Percentiles rank a stretch among this genome's conserved stretches.
Evolutionary conservation across 257 asterid genomes (phyloP).

Genomic region (Craterostigma plantagineum): DNA sequence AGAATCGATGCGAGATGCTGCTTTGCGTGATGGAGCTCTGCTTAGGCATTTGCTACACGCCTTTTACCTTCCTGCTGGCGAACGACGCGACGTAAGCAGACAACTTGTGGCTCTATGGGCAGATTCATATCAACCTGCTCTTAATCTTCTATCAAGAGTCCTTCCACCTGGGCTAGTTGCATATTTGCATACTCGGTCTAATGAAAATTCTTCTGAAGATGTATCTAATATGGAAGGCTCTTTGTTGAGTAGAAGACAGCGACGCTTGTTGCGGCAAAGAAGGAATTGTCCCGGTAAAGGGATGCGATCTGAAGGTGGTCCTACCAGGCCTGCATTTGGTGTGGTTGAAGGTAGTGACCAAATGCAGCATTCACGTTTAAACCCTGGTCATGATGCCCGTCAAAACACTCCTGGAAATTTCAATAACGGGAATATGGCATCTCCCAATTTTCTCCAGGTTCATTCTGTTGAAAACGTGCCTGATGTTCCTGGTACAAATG

Average conservation of each 20-base stretch:
- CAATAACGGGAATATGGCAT: conserved; percentile 22
- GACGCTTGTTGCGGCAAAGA: conserved; percentile 77
- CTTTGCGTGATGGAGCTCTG: conserved; percentile 95
- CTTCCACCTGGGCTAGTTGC: conserved; percentile 99
- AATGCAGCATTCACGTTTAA: conserved; percentile 22
- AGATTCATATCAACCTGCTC: conserved; percentile 97
- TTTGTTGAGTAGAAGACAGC: conserved; percentile 73
- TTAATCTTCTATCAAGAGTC: conserved; percentile 83
- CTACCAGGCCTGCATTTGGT: conserved; percentile 23
- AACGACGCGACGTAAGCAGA: conserved; percentile 88
- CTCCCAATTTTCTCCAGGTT: conserved; percentile 20
- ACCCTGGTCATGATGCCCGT: conserved; percentile 20
- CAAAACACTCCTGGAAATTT: conserved; percentile 31
- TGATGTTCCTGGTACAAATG: conserved; percentile 25
- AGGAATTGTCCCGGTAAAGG: conserved; percentile 56
- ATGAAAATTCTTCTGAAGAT: conserved; percentile 46
- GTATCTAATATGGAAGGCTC: conserved; percentile 50
- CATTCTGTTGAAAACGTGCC: conserved; percentile 27
- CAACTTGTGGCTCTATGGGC: conserved; percentile 99
- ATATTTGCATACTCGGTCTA: conserved; percentile 67
- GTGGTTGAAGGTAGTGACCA: conserved; percentile 39
- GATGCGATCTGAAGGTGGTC: conserved; percentile 40
- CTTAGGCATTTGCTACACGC: conserved; percentile 93
- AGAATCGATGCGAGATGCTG: conserved; percentile 98
- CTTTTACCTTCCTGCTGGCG: conserved; percentile 88